Conservation (phyloP, 2,329 filamentous ascomycete species). For the Penicillium brevicompactum region DNA sequence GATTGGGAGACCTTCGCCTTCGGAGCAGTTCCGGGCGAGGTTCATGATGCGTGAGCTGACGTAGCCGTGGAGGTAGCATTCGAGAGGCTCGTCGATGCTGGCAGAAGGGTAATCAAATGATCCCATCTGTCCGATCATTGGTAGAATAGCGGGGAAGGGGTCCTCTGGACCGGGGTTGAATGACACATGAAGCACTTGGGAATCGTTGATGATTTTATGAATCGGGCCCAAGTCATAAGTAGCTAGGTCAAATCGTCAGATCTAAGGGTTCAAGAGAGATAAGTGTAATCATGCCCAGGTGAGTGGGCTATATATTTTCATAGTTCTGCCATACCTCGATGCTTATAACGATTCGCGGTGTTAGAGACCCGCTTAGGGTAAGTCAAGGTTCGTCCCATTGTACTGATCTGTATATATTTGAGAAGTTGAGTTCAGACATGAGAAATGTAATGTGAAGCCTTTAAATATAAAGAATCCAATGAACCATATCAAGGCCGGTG, state of each 20-base stretch:
- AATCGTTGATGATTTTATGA: constrained; percentile 72
- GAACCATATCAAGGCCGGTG: neutral
- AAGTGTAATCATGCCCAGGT: neutral
- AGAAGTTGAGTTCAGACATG: no score
- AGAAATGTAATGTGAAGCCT: neutral
- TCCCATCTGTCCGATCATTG: constrained; percentile 84
- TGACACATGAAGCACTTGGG: constrained; percentile 77
- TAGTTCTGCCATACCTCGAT: constrained; percentile 55
- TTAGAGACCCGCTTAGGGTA: constrained; percentile 67
- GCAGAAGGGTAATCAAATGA: constrained; percentile 67
- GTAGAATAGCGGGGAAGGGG: constrained; percentile 75
- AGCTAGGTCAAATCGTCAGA: constrained; percentile 47
- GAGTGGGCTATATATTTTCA: neutral
- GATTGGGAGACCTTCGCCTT: constrained; percentile 64
- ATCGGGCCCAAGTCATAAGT: constrained; percentile 73
- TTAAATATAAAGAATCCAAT: neutral
- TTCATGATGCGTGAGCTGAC: constrained; percentile 78
- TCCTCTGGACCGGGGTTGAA: constrained; percentile 65
- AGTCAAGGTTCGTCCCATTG: constrained; percentile 47
- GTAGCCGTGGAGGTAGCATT: constrained; percentile 83
- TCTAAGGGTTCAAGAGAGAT: no score
- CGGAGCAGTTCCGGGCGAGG: constrained; percentile 50
- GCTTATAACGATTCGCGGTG: constrained; percentile 68
- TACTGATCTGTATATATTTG: neutral
- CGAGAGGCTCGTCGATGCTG: constrained; percentile 64